Evolutionary conservation across 306 rosid genomes (phyloP), one percentile per base, ranked within the genome.

Genomic region (Dryas drummondii): DNA sequence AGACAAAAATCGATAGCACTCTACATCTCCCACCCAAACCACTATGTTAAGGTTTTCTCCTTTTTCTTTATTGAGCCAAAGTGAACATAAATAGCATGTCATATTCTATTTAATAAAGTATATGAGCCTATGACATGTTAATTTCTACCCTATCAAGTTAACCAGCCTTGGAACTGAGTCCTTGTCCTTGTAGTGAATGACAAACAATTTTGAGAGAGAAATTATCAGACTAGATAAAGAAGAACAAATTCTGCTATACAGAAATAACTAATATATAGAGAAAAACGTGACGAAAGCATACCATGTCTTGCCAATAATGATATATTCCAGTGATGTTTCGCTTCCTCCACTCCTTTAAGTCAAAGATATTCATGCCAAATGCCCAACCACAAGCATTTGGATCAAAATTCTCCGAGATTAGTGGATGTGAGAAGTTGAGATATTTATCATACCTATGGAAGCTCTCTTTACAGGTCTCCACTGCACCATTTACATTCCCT

Each of bases 301-400:
- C 98, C 94, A 85, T 67, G 81, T 94, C 97, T 84, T 94, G 98
- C 97, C 98, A 94, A 67, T 86, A 75, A 80, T 94, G 98, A 84
- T 94, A 94, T 70, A 91, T 89, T 75, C 96, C 96, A 15, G 98
- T 94, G 76, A 91, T 94, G 76, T 94, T 87, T 76, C 79, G 85
- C 76, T 88, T 94, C 85, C 85, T 91, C 98, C 97, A 94, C 88
- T 91, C 98, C 83, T 87, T 88, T 91, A 94, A 79, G 87, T 94
- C 97, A 68, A 94, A 94, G 9, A 94, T 79, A 82, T 94, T 94
- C 98, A 94, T 94, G 80, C 98, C 98, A 57, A 71, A 94, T 76
- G 97, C 98, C 98, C 98, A 94, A 47, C 98, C 98, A 87, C 97
- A 94, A 60, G 97, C 97, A 84, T 90, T 85, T 44, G 94, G 97